phyloP scores from a whole-genome alignment of 192 early-diverging fungal species.

The Rhizophagus clarus region DNA sequence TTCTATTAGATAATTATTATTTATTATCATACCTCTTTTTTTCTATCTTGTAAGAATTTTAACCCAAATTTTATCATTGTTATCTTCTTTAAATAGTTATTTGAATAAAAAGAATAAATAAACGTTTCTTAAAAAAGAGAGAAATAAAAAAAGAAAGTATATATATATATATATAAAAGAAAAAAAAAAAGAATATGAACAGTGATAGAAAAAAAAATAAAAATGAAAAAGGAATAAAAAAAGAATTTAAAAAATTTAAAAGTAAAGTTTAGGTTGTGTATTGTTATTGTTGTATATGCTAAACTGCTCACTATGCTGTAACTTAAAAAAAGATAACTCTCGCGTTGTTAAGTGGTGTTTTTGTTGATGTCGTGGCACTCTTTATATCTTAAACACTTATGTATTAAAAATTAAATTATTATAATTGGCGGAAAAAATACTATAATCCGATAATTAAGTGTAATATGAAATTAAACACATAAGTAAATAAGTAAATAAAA shows the following conservation, averaged over 20 bases:
- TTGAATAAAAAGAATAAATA: no score
- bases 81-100: not conserved
- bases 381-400: not conserved
- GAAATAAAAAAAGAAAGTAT: not conserved
- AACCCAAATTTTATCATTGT: conserved; percentile 29
- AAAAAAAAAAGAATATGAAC: not conserved
- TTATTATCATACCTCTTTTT: conserved; percentile 20
- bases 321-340: no score
- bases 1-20: not conserved
- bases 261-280: no score
- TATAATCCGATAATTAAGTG: not conserved
- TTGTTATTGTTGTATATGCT: no score
- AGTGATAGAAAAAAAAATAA: no score
- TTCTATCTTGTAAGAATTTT: conserved; percentile 27
- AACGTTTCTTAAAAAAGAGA: no score
- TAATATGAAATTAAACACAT: not conserved
- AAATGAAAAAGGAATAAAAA: no score
- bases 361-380: not conserved
- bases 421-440: not conserved
- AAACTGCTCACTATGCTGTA: no score
- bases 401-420: not conserved
- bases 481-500: not conserved
- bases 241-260: no score
- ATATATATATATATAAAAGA: not conserved
- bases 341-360: not conserved